phyloP scores from a whole-genome alignment of 2,329 filamentous ascomycete species.

The Albifimbria verrucaria region DNA sequence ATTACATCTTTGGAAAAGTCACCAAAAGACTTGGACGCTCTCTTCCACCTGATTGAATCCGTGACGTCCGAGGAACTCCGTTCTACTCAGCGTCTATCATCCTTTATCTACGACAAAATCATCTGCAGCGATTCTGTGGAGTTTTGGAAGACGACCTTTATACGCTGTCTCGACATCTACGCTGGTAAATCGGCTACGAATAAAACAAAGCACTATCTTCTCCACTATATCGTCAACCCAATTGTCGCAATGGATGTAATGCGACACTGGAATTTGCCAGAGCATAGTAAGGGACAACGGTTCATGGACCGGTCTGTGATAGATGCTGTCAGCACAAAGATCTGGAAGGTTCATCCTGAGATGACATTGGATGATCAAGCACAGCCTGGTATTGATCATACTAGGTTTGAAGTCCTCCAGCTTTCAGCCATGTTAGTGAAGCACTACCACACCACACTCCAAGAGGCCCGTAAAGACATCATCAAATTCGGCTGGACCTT shows the following conservation, averaged over 20 bases:
- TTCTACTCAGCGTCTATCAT: constrained; percentile 68
- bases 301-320: constrained; percentile 85
- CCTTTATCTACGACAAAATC: constrained; percentile 81
- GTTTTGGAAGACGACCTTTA: constrained; percentile 77
- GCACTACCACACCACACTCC: constrained; percentile 82
- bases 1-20: constrained; percentile 74
- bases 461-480: constrained; percentile 93
- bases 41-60: constrained; percentile 81
- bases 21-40: constrained; percentile 73
- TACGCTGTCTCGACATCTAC: constrained; percentile 86
- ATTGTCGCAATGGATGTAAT: constrained; percentile 96
- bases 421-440: constrained; percentile 94
- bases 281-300: constrained; percentile 56
- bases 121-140: constrained; percentile 82
- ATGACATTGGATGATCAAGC: constrained; percentile 80
- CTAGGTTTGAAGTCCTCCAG: constrained; percentile 92
- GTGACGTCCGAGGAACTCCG: constrained; percentile 83
- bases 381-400: constrained; percentile 89
- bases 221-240: constrained; percentile 91
- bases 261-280: constrained; percentile 66
- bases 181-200: constrained; percentile 75
- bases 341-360: constrained; percentile 87
- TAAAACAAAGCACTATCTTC: constrained; percentile 87
- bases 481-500: constrained; percentile 99
- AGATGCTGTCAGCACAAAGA: constrained; percentile 83